Conservation (phyloP, 1,139 yeast genomes). For the Suhomyces chickasaworum region DNA sequence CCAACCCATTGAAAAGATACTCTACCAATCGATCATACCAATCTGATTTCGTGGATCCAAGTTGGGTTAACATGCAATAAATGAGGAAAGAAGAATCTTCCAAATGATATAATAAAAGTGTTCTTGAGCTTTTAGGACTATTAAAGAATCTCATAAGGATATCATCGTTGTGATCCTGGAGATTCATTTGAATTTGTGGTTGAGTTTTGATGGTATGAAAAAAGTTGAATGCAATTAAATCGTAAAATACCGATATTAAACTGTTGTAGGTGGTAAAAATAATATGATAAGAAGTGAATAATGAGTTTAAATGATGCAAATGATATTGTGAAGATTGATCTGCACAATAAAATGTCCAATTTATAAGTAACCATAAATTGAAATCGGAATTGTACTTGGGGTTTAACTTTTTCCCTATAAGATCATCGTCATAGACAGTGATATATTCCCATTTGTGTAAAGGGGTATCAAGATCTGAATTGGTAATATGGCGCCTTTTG, state of each 20-base stretch:
- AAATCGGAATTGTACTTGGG: conserved; percentile 25
- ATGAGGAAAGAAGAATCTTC: conserved; percentile 17
- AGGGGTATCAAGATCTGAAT: background rate
- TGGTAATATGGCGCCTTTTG: background rate
- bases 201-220: conserved; percentile 15
- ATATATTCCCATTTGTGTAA: conserved; percentile 18
- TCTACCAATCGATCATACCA: conserved; percentile 41
- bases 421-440: conserved; percentile 34
- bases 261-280: conserved; percentile 26
- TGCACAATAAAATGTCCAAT: conserved; percentile 42
- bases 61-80: conserved; percentile 22
- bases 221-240: conserved; percentile 25
- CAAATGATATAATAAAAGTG: conserved; percentile 12
- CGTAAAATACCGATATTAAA: conserved; percentile 25
- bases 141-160: conserved; percentile 10
- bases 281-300: conserved; percentile 25
- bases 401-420: conserved; percentile 28
- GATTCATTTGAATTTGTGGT: conserved; percentile 5
- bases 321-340: conserved; percentile 26
- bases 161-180: conserved; percentile 4
- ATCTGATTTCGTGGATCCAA: conserved; percentile 21
- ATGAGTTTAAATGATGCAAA: conserved; percentile 20
- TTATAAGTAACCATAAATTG: conserved; percentile 34
- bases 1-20: conserved; percentile 32
- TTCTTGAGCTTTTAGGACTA: conserved; percentile 10